Base-by-base conservation (phyloP, 2,329 filamentous ascomycete genomes). In the Fusarium scirpi region DNA sequence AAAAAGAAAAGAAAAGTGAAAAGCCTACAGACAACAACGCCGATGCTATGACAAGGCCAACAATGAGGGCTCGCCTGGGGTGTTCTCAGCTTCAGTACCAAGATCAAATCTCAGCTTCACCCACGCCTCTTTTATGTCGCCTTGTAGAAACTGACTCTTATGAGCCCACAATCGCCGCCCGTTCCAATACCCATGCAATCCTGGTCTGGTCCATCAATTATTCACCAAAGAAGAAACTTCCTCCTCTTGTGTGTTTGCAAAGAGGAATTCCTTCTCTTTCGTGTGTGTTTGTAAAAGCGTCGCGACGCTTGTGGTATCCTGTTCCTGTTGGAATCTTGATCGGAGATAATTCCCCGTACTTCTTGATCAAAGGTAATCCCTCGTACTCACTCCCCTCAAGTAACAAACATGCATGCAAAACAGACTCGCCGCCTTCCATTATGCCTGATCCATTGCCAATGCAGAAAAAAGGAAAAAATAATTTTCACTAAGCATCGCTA, bases 1-100 rank as follows among this genome's bases (percentile, higher is more conserved):
- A 43, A 48, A 52, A 18, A 32, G 16, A 32, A 29, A 38, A 34
- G 29, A 58, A 24, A 61, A 40, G 16, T 30, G 32, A 32, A 44
- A 49, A 49, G 47, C 38, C 27, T 58, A 54, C 45, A 43, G 48
- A 54, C 29, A 45, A 61, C 32, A 72, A 72, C 73, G 69, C 73
- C 74, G 65, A 71, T 74, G 66, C 74, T 74, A 77, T 77, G 75
- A 58, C 41, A 55, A 58, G 58, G 53, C 53, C 54, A 64, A 57
- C 38, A 56, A 34, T 41, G 55, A 64, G 41, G 54, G 43, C 41
- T 55, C 11, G 30, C 8, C 15, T 34, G 30, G 30, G 32, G 32
- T 18, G 32, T 18, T 18, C 34, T 38, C 34, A 38, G 34, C 18
- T 16, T 34, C 15, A 16, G 32, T 34, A 34, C 32, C 32, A 34